These are phyloP conservation scores for Populus hybrid DNA, from an alignment of 441 rosid species.

Conservation along the genomic window DNA sequence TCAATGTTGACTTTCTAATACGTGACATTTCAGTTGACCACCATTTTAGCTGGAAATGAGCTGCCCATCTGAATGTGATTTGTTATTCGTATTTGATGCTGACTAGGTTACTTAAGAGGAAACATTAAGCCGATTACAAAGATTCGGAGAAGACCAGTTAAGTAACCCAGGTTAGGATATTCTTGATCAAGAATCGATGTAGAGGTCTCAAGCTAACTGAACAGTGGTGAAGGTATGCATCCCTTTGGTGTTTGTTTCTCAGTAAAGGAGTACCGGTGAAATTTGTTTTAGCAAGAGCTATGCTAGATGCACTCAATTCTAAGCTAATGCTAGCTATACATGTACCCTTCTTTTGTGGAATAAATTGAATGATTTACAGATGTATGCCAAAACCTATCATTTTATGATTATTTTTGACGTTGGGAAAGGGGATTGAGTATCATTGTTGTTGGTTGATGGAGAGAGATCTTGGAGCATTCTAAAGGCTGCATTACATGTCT, in stretches of 20 bases:
- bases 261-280: neutral
- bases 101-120: neutral
- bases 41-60: neutral
- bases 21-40: neutral
- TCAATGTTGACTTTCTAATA: neutral
- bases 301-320: neutral
- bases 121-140: neutral
- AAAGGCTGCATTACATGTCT: neutral
- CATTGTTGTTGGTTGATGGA: neutral
- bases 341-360: neutral
- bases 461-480: neutral
- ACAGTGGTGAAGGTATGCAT: neutral
- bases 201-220: neutral
- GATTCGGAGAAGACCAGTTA: neutral
- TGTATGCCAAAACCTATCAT: neutral
- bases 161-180: neutral
- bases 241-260: neutral
- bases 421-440: neutral
- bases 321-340: neutral
- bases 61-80: neutral
- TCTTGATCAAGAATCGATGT: neutral
- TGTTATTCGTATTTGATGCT: neutral
- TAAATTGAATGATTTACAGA: neutral
- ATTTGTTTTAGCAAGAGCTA: neutral
- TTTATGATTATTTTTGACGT: neutral